These are phyloP conservation scores for Oenanthe sinensis DNA, from an alignment of 129 eudicot genomes.

Conservation along the genomic window DNA sequence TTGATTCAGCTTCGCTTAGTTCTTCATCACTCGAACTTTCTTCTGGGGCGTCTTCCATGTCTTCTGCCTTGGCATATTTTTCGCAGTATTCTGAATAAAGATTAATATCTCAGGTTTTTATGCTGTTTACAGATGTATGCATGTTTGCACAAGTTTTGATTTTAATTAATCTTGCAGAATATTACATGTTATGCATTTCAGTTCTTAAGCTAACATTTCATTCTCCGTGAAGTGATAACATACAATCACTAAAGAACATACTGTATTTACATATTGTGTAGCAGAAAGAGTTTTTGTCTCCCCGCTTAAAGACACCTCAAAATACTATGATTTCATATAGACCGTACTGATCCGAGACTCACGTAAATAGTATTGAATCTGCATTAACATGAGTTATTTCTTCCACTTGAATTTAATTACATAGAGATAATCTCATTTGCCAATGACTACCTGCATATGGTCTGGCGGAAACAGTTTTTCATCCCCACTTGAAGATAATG, in stretches of 20 bases:
- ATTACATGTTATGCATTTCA: background rate
- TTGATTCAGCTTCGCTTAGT: constrained; percentile 61
- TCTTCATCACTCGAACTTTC: constrained; percentile 83
- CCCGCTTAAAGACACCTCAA: background rate
- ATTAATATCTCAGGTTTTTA: background rate
- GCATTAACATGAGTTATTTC: no score
- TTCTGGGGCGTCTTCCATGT: constrained; percentile 59
- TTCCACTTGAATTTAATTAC: no score
- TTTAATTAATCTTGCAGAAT: background rate
- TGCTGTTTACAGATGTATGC: background rate
- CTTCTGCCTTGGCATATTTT: constrained; percentile 85
- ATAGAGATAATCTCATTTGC: no score
- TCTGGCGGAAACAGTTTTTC: no score
- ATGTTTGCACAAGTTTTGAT: background rate
- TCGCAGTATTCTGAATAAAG: constrained; percentile 63
- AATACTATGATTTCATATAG: no score
- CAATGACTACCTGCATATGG: no score
- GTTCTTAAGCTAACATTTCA: background rate
- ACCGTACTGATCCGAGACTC: no score
- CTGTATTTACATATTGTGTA: background rate
- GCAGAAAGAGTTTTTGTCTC: background rate
- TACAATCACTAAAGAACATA: background rate
- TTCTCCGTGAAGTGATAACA: background rate
- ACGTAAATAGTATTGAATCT: no score
- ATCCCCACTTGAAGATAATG: no score